Evolutionary conservation across 345 rosid genomes (phyloP).

Genomic region (Melastoma malabathricum): DNA sequence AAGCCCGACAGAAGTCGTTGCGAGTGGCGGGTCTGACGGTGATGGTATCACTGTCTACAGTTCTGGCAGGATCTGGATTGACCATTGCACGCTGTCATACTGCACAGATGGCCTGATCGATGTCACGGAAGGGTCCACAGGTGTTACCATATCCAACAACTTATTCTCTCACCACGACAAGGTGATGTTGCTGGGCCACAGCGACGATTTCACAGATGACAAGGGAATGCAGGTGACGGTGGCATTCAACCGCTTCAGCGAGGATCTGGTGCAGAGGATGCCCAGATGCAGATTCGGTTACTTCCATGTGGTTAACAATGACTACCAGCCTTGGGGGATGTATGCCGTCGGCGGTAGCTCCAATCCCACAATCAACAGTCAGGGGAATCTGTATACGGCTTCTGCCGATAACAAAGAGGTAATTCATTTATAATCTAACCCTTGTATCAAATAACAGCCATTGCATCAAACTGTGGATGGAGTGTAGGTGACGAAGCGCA

Average conservation of each 20-base stretch:
- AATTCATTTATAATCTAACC: neutral
- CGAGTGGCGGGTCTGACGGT: constrained; percentile 6
- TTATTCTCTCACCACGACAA: constrained; percentile 12
- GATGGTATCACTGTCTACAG: constrained; percentile 9
- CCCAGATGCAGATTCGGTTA: constrained; percentile 14
- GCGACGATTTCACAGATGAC: constrained; percentile 14
- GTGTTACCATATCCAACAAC: constrained; percentile 14
- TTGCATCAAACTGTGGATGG: too few species aligned
- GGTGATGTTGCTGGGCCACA: constrained; percentile 18
- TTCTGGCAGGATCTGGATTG: constrained; percentile 13
- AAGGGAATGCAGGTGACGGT: constrained; percentile 15
- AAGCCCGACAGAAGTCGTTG: constrained; percentile 8
- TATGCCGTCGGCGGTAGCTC: constrained; percentile 17
- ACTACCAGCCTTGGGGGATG: constrained; percentile 12
- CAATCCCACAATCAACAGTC: constrained; percentile 13
- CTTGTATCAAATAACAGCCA: too few species aligned
- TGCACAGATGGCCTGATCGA: constrained; percentile 17
- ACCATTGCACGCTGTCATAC: constrained; percentile 11
- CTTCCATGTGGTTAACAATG: constrained; percentile 16
- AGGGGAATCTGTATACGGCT: constrained; percentile 12
- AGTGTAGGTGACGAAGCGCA: constrained; percentile 8
- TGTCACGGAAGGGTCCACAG: constrained; percentile 14
- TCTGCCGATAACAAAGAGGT: constrained; percentile 8
- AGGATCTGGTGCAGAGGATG: constrained; percentile 10
- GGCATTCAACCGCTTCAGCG: constrained; percentile 15